Evolutionary conservation across 345 rosid species (phyloP).

Genomic region (Pseudoturritis turrita): DNA sequence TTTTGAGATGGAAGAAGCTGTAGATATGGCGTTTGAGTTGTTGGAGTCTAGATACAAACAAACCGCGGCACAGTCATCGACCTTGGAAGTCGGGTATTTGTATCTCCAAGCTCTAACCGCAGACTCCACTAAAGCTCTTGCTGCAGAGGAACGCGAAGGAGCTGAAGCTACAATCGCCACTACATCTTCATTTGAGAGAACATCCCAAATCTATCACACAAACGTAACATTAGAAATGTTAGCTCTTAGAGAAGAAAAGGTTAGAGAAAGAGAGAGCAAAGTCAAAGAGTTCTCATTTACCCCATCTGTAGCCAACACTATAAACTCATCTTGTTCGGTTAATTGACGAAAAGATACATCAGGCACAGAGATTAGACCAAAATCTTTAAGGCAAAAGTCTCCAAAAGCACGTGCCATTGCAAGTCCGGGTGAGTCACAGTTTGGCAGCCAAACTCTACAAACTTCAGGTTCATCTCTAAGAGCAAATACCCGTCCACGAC

Average conservation of each 20-base stretch:
- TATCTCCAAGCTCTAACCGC: slow-evolving; percentile 90
- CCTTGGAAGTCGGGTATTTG: slow-evolving; percentile 90
- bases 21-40: slow-evolving; percentile 34
- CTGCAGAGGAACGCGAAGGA: slow-evolving; percentile 64
- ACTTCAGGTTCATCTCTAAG: slow-evolving; percentile 97
- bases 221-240: not conserved
- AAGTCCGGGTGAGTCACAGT: slow-evolving; percentile 90
- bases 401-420: slow-evolving; percentile 99
- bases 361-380: slow-evolving; percentile 94
- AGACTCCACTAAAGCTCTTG: slow-evolving; percentile 74
- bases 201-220: slow-evolving; percentile 82
- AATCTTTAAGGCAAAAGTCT: slow-evolving; percentile 97
- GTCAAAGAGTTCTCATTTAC: slow-evolving; percentile 36
- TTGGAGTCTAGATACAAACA: slow-evolving; percentile 75
- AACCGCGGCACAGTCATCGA: slow-evolving; percentile 95
- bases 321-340: slow-evolving; percentile 73
- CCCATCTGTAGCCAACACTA: slow-evolving; percentile 98
- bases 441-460: slow-evolving; percentile 93
- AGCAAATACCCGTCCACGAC: slow-evolving; percentile 90
- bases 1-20: slow-evolving; percentile 39
- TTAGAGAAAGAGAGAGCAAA: not conserved
- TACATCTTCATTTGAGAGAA: slow-evolving; percentile 82
- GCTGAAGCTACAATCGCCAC: slow-evolving; percentile 76
- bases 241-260: not conserved
- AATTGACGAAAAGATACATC: slow-evolving; percentile 64